Base-by-base conservation (phyloP, 768 basidiomycete genomes). In the Sporobolomyces roseus region DNA sequence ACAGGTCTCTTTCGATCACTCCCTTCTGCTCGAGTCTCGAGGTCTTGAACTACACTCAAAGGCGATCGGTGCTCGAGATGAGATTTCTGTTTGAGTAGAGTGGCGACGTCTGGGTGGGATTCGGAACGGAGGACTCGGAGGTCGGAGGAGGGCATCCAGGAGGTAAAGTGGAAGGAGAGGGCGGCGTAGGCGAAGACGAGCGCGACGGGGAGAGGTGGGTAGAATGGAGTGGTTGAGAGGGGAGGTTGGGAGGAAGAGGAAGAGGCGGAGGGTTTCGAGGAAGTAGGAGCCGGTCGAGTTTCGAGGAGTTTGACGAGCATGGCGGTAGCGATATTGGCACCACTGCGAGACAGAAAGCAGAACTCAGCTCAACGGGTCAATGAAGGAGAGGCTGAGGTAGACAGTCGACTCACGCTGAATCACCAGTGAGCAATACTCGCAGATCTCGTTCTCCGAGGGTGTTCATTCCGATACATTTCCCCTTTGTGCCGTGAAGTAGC, bases 131-230 rank as follows among this genome's bases (percentile, higher is more conserved):
- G 82, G 33, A 94, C 88, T 7, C 85, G 86, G 63, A 97, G 82
- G 78, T 97, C 71, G 12, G 55, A 46, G 1, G 66, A 41, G 0
- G 89, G 84, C 91, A 93, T 92, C 94, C 94, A 98, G 27, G 93
- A 94, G 0, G 91, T 92, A 76, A 94, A 97, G 78, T 98, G 97
- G 81, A 99, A 98, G 78, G 98, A 93, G 51, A 98, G 83, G 30
- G 89, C 89, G 0, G 93, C 85, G 78, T 98, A 99, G 73, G 86
- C 91, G 61, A 94, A 84, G 33, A 96, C 86, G 65, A 98, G 82
- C 2, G 89, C 89, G 45, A 88, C 80, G 2, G 96, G 96, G 23
- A 84, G 81, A 2, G 87, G 88, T 36, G 94, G 81, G 27, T 0
- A 8, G 38, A 9, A 9, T 9, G 38, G 17, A 41, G 38, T 41